Percentiles rank a stretch among this genome's conserved stretches.
These are phyloP conservation scores for Ogataea corticis DNA, from an alignment of 805 yeast species.

Conservation along the genomic window DNA sequence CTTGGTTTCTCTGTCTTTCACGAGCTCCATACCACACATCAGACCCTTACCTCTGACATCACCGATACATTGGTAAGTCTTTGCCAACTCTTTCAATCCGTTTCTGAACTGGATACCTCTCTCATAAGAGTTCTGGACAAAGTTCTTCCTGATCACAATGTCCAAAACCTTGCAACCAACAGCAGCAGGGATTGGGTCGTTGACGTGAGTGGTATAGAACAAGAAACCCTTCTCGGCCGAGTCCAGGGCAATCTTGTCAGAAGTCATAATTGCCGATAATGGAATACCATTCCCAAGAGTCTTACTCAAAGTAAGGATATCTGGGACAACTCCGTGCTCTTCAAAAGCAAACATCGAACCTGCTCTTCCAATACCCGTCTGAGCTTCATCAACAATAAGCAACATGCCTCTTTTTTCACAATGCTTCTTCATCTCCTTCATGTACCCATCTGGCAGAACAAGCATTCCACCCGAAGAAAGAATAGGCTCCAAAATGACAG, in stretches of 20 bases:
- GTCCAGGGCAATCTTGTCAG: conserved; percentile 25
- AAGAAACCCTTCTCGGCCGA: conserved; percentile 24
- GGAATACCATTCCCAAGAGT: conserved; percentile 37
- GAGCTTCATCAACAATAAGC: conserved; percentile 56
- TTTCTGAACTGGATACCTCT: conserved; percentile 30
- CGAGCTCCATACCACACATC: conserved; percentile 53
- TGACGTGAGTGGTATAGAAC: conserved; percentile 33
- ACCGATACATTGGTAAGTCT: conserved; percentile 38
- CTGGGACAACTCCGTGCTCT: conserved; percentile 33
- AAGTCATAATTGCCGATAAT: conserved; percentile 33
- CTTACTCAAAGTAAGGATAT: conserved; percentile 34
- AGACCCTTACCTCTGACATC: conserved; percentile 54
- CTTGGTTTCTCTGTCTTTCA: conserved; percentile 43
- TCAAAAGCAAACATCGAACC: conserved; percentile 47
- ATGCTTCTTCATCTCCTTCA: conserved; percentile 27
- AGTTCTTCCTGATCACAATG: conserved; percentile 29
- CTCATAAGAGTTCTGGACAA: conserved; percentile 26
- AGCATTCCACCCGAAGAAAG: conserved; percentile 55
- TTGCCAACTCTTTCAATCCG: conserved; percentile 24
- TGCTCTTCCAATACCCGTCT: conserved; percentile 55
- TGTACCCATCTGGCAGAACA: conserved; percentile 38
- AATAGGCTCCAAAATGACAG: conserved; percentile 51
- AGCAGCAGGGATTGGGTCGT: conserved; percentile 32
- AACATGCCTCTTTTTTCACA: conserved; percentile 44
- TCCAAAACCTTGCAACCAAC: conserved; percentile 34